Base-by-base conservation (phyloP, 2,329 filamentous ascomycete species). In the Elsinoe batatas region DNA sequence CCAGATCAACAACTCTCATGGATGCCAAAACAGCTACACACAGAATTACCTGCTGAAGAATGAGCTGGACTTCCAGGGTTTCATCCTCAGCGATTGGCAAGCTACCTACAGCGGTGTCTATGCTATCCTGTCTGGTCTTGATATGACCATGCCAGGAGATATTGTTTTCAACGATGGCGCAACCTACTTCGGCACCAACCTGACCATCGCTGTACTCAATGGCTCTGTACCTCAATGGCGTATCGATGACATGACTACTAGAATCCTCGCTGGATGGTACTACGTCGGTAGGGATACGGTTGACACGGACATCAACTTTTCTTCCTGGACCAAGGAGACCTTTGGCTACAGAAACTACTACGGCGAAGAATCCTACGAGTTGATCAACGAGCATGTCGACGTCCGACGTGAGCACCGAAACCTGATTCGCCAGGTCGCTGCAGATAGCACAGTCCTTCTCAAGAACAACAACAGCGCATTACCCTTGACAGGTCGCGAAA, bases 1-100 rank as follows among this genome's bases (percentile, higher is more conserved):
- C 63, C 83, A 85, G 64, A 66, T 89, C 68, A 94, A 94, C 73
- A 88, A 88, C 69, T 88, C 82, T 6, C 89, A 89, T 62, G 78
- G 71, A 20, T 61, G 59, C 47, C 59, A 61, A 30, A 87, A 87
- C 64, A 80, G 79, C 57, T 81, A 81, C 64, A 69, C 83, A n/a
- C 73, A 84, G 44, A 87, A 86, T 59, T 80, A 79, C 0, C 72
- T 87, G 5, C 70, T 87, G 7, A 87, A 87, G 61, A 81, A 84
- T 47, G 84, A 87, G 67, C 74, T 87, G 50, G 82, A 81, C 0
- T 87, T 87, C 60, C 82, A 85, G 60, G 84, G 84, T 64, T 80
- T 68, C 61, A 78, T 85, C 32, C 79, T 85, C 13, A 83, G 80
- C 0, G 85, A 89, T 66, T 88, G 85, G 83, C 67, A 26, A n/a